Conservation (phyloP, 176 grass and related monocot genomes). For the Oryza officinalis region DNA sequence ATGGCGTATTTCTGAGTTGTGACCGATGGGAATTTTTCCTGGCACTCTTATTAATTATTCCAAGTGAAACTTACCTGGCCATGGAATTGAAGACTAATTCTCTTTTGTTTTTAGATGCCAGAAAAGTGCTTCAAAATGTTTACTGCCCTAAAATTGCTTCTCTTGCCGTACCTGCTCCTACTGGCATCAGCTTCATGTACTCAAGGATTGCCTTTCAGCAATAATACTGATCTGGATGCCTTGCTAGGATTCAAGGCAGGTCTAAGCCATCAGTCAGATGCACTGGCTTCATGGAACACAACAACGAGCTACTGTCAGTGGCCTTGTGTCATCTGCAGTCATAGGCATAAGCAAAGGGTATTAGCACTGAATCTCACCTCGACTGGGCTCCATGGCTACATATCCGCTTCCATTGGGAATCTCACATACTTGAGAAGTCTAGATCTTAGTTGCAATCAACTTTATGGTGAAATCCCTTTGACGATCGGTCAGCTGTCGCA, state of each 20-base stretch:
- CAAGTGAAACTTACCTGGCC: not conserved
- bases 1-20: not conserved
- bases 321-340: slow-evolving; percentile 23
- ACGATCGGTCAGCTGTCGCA: not conserved
- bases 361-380: slow-evolving; percentile 18
- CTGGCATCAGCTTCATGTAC: not conserved
- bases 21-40: not conserved
- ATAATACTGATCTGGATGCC: slow-evolving; percentile 2
- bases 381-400: not conserved
- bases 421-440: slow-evolving; percentile 24
- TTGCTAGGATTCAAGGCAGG: slow-evolving; percentile 26
- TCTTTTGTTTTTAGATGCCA: not conserved
- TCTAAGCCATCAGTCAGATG: not conserved
- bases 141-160: not conserved
- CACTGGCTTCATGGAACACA: slow-evolving; percentile 25
- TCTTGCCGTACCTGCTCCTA: not conserved
- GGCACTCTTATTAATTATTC: not conserved
- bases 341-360: slow-evolving; percentile 21
- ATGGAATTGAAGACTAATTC: not conserved
- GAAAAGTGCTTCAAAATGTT: slow-evolving; percentile 7
- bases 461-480: not conserved
- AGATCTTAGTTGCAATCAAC: slow-evolving; percentile 34
- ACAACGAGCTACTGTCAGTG: slow-evolving; percentile 1
- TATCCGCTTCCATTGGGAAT: slow-evolving; percentile 25
- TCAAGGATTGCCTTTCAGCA: not conserved